These are phyloP conservation scores for Corymbia maculata DNA, from an alignment of 345 rosid species.

Conservation along the genomic window DNA sequence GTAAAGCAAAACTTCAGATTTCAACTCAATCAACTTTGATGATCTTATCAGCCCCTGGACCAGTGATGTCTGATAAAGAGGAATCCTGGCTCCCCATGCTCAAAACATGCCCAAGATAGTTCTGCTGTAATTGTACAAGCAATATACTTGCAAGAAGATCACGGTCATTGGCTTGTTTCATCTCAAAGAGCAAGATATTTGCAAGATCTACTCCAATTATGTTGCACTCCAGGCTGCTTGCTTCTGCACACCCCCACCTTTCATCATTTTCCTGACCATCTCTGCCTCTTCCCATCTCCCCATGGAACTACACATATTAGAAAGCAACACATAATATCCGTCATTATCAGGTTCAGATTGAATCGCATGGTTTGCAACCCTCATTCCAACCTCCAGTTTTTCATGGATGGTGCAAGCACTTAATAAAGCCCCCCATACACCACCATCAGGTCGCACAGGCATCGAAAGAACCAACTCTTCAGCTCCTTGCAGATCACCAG, in stretches of 20 bases:
- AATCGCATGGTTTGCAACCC: constrained; percentile 49
- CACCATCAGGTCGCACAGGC: constrained; percentile 57
- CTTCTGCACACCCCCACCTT: constrained; percentile 36
- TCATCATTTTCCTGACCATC: constrained; percentile 42
- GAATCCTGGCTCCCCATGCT: neutral
- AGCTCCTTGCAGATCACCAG: constrained; percentile 53
- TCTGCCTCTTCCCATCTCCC: constrained; percentile 58
- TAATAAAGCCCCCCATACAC: constrained; percentile 58
- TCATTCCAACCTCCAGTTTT: constrained; percentile 42
- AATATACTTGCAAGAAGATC: neutral
- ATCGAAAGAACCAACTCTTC: constrained; percentile 46
- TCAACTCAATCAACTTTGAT: neutral
- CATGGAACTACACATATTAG: constrained; percentile 55
- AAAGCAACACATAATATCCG: constrained; percentile 48
- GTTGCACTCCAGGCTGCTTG: constrained; percentile 48
- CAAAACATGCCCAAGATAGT: neutral
- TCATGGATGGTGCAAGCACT: constrained; percentile 43
- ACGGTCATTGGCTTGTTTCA: neutral
- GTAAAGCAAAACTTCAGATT: neutral
- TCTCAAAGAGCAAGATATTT: neutral
- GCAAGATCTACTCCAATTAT: neutral
- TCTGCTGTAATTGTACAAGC: neutral
- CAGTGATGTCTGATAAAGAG: neutral
- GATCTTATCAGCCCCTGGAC: neutral
- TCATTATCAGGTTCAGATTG: constrained; percentile 46